These are phyloP conservation scores for Fallopia convolvulus DNA, from an alignment of 148 eudicot genomes.

Conservation along the genomic window DNA sequence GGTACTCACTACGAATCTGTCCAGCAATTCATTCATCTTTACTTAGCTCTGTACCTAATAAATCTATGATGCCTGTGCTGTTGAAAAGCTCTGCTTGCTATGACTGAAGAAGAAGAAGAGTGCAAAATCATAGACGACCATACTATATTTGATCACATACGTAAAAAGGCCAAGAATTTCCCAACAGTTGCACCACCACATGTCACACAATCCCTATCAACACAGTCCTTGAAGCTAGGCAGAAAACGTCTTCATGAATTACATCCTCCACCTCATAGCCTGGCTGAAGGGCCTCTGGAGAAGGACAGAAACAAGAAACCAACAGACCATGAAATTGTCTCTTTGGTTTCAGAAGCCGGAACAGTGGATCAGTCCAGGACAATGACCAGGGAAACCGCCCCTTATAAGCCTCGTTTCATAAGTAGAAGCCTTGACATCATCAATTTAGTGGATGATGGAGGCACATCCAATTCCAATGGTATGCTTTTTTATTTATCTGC, in stretches of 20 bases:
- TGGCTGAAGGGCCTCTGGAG: constrained; percentile 18
- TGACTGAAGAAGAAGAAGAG: constrained; percentile 43
- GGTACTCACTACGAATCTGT: not conserved
- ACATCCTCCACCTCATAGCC: constrained; percentile 28
- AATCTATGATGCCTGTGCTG: constrained; percentile 16
- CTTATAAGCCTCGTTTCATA: constrained; percentile 9
- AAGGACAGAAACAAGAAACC: constrained; percentile 14
- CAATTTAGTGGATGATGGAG: constrained; percentile 22
- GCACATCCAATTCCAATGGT: constrained; percentile 21
- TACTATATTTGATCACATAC: constrained; percentile 81
- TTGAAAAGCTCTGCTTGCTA: constrained; percentile 26
- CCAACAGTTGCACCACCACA: constrained; percentile 41
- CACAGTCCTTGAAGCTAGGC: constrained; percentile 37
- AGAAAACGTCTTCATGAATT: constrained; percentile 40
- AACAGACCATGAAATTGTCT: constrained; percentile 8
- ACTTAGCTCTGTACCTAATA: not conserved
- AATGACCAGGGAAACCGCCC: constrained; percentile 14
- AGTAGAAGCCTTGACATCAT: constrained; percentile 18
- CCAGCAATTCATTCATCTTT: constrained; percentile 8
- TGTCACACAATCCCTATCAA: constrained; percentile 33
- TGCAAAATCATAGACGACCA: constrained; percentile 60
- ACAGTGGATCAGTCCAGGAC: constrained; percentile 15
- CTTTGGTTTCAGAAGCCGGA: constrained; percentile 20
- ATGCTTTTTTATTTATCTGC: not conserved
- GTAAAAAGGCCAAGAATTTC: constrained; percentile 70